A percentile compares a stretch with the other conserved stretches of the same genome.
These are phyloP conservation scores for Colletotrichum liriopes DNA, from an alignment of 2,329 filamentous ascomycete species.

Conservation along the genomic window DNA sequence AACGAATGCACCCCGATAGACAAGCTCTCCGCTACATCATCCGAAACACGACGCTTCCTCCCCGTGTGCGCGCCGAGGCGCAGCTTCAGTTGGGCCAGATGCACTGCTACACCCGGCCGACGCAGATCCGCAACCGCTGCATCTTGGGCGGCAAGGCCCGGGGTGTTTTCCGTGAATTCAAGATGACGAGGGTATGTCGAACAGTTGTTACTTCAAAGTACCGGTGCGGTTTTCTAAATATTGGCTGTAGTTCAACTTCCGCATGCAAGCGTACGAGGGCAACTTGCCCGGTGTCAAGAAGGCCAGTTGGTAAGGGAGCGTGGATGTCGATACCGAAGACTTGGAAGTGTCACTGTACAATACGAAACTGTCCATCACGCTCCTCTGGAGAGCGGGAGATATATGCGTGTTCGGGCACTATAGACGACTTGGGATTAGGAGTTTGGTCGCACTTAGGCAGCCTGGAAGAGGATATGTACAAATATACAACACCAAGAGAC, in stretches of 20 bases:
- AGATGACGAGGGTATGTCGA: constrained; percentile 86
- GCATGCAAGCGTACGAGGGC: constrained; percentile 88
- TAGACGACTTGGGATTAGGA: constrained; percentile 5
- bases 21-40: constrained; percentile 95
- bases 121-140: constrained; percentile 95
- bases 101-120: constrained; percentile 94
- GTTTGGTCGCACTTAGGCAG: constrained; percentile 24
- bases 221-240: constrained; percentile 39
- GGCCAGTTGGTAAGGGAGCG: constrained; percentile 85
- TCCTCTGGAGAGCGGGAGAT: not conserved
- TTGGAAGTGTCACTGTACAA: constrained; percentile 16
- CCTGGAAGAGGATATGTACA: constrained; percentile 20
- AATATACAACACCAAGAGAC: constrained; percentile 10
- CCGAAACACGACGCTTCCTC: constrained; percentile 89
- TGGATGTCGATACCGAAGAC: constrained; percentile 4
- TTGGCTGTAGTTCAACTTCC: constrained; percentile 84
- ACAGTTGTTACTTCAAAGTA: not conserved
- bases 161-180: constrained; percentile 94
- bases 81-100: constrained; percentile 95
- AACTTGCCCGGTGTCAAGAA: constrained; percentile 94
- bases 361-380: not conserved
- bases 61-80: constrained; percentile 88
- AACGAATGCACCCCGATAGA: constrained; percentile 62
- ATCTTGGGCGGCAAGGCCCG: constrained; percentile 91
- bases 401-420: not conserved